Percentiles rank a stretch among this genome's conserved stretches.
Conservation (phyloP, 2,329 filamentous ascomycete genomes). For the Diaporthe helianthi region DNA sequence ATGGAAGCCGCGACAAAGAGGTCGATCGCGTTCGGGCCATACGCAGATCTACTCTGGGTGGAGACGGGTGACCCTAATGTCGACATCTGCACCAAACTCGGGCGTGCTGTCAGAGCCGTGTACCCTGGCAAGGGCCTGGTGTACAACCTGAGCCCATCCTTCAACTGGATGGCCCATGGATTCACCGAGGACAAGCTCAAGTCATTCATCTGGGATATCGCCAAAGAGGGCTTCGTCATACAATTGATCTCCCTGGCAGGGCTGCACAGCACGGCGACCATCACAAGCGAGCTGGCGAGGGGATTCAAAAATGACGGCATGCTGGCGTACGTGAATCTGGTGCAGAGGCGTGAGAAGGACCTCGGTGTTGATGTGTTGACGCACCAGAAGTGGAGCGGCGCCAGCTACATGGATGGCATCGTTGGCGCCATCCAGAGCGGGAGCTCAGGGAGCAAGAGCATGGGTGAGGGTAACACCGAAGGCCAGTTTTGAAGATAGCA, state of each 20-base stretch:
- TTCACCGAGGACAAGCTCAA: constrained; percentile 84
- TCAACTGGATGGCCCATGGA: constrained; percentile 98
- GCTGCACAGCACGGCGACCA: constrained; percentile 69
- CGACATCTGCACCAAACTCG: constrained; percentile 76
- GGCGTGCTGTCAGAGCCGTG: constrained; percentile 72
- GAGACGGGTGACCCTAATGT: constrained; percentile 93
- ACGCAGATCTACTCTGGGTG: constrained; percentile 94
- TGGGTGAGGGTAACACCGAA: constrained; percentile 95
- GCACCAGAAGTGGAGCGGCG: constrained; percentile 85
- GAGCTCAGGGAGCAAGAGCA: constrained; percentile 86
- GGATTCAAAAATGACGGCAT: constrained; percentile 91
- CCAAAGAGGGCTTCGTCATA: constrained; percentile 80
- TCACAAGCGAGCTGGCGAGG: constrained; percentile 76
- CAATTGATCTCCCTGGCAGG: constrained; percentile 73
- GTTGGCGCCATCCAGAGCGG: constrained; percentile 90
- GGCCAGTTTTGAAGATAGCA: constrained; percentile 58
- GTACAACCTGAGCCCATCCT: constrained; percentile 95
- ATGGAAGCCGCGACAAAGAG: constrained; percentile 90
- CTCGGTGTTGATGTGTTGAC: constrained; percentile 90
- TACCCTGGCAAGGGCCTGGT: constrained; percentile 87
- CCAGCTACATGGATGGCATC: constrained; percentile 83
- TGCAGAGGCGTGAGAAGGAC: constrained; percentile 91
- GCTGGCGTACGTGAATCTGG: constrained; percentile 94
- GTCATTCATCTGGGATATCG: constrained; percentile 96
- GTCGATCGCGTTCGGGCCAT: constrained; percentile 88